Percentiles rank a stretch among this genome's conserved stretches.
phyloP scores from a whole-genome alignment of 2,329 filamentous ascomycete genomes.

The Macrophomina phaseolina region DNA sequence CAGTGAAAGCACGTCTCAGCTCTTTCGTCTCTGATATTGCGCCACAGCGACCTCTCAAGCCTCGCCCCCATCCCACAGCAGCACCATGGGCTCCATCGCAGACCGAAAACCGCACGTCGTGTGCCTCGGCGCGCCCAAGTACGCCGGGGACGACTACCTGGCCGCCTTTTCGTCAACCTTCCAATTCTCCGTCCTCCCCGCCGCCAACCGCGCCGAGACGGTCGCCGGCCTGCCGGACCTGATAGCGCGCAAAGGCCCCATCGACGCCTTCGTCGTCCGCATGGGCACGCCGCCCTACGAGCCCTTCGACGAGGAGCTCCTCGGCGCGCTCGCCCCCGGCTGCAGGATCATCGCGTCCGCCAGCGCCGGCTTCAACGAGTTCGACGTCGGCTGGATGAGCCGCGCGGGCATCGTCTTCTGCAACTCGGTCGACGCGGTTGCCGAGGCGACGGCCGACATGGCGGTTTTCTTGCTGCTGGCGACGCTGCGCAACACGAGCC shows the following conservation, averaged over 20 bases:
- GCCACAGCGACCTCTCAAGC: background rate
- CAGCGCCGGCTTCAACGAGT: slow-evolving; percentile 56
- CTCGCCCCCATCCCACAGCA: background rate
- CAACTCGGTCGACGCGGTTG: slow-evolving; percentile 59
- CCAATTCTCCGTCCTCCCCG: slow-evolving; percentile 48
- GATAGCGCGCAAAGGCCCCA: slow-evolving; percentile 42
- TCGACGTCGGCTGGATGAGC: slow-evolving; percentile 52
- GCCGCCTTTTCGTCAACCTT: slow-evolving; percentile 47
- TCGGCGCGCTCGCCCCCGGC: slow-evolving; percentile 33
- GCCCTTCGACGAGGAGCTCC: slow-evolving; percentile 54
- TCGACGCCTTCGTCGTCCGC: slow-evolving; percentile 56
- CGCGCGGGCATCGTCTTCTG: slow-evolving; percentile 57
- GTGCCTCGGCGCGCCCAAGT: slow-evolving; percentile 49
- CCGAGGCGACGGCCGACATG: slow-evolving; percentile 60
- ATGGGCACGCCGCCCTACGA: slow-evolving; percentile 58
- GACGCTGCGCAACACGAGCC: slow-evolving; percentile 53
- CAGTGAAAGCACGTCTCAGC: background rate
- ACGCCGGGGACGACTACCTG: slow-evolving; percentile 48
- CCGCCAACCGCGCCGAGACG: slow-evolving; percentile 45
- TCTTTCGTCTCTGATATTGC: background rate
- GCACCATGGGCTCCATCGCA: slow-evolving; percentile 15
- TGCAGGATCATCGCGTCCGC: background rate
- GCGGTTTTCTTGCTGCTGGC: slow-evolving; percentile 53
- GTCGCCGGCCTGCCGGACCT: slow-evolving; percentile 42
- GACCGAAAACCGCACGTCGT: slow-evolving; percentile 49